These are phyloP conservation scores for Pulveroboletus sp. DNA, from an alignment of 768 basidiomycete species.

Conservation along the genomic window DNA sequence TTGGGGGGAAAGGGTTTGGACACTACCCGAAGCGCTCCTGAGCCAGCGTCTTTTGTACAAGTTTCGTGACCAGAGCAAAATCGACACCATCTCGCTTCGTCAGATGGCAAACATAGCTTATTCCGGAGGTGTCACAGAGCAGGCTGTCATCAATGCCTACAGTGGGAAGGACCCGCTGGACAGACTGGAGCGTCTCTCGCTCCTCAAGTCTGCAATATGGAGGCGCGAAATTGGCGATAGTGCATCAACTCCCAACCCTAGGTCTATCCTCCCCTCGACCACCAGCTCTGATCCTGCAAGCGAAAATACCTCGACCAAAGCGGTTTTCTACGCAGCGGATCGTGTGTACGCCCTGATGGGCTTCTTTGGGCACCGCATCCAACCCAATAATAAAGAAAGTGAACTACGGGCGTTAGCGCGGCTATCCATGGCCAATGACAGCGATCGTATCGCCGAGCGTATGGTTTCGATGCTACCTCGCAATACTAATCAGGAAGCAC, in stretches of 20 bases:
- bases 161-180: constrained; percentile 13
- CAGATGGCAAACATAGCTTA: constrained; percentile 16
- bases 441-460: no score
- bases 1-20: constrained; percentile 20
- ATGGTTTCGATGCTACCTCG: no score
- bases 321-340: constrained; percentile 9
- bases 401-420: no score
- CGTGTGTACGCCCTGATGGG: constrained; percentile 18
- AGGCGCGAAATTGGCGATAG: background rate
- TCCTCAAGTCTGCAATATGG: constrained; percentile 19
- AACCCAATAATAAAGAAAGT: no score
- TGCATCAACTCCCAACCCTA: no score
- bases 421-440: no score
- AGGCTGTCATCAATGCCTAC: constrained; percentile 15
- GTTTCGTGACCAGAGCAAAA: background rate
- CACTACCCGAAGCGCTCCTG: background rate
- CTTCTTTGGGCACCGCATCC: no score
- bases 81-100: background rate
- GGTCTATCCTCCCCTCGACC: no score
- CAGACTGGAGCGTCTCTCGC: constrained; percentile 14
- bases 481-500: no score
- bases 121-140: constrained; percentile 3
- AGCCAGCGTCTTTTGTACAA: constrained; percentile 6
- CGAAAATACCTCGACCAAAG: no score
- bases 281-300: no score